Percentiles rank a stretch among this genome's conserved stretches.
Evolutionary conservation across 495 filamentous ascomycete species (phyloP).

Genomic region (Tuber magnatum): DNA sequence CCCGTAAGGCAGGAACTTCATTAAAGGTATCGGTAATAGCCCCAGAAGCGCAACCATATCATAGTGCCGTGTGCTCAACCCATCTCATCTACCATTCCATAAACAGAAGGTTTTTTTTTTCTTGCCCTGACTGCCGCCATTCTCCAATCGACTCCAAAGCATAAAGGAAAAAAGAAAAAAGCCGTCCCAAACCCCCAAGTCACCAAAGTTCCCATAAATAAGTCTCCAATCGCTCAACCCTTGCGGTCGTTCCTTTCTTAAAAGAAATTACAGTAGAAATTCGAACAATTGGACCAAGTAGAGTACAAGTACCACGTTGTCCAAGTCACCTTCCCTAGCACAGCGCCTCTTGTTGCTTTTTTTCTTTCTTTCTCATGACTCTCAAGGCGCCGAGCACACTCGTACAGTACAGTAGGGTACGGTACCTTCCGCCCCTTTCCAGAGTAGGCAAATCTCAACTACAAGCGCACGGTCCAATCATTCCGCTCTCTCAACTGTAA

Average conservation of each 20-base stretch:
- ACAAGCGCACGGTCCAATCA: not conserved
- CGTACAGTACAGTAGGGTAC: too few relatives aligned
- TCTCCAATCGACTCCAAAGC: not conserved
- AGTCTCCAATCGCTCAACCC: not conserved
- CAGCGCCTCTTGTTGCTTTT: too few relatives aligned
- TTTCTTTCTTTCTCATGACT: not conserved
- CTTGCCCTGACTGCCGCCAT: not conserved
- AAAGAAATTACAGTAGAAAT: not conserved
- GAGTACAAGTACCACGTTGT: too few relatives aligned
- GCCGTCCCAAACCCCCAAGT: not conserved
- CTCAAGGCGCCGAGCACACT: not conserved
- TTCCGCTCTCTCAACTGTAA: too few relatives aligned
- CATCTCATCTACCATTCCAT: not conserved
- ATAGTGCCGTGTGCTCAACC: not conserved
- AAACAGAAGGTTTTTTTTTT: not conserved
- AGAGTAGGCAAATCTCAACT: not conserved
- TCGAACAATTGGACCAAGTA: not conserved
- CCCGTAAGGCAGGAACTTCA: not conserved
- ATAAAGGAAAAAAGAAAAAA: not conserved
- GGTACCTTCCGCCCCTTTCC: not conserved
- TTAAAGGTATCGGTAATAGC: not conserved
- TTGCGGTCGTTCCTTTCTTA: not conserved
- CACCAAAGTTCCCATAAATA: not conserved
- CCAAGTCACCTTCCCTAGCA: too few relatives aligned
- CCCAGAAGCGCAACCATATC: not conserved